Evolutionary conservation across 495 filamentous ascomycete species (phyloP), one percentile per base, ranked within the genome.

Genomic region (Aspergillus kassunensis): DNA sequence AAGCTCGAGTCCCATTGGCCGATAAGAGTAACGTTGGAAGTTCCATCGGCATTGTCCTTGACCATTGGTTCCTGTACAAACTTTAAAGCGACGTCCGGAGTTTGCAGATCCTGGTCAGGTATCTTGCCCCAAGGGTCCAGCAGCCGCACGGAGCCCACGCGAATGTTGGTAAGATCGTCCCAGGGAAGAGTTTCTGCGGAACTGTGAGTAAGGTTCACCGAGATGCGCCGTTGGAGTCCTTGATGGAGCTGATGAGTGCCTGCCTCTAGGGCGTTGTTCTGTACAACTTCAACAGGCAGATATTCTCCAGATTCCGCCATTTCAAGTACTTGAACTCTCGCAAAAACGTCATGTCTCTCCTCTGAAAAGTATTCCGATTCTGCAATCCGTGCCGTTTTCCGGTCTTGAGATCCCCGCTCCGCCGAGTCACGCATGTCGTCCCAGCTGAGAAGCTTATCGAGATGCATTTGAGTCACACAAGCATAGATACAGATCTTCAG

Each of bases 401-500:
- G 75, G 59, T 85, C 82, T 53, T 81, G 76, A 10, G 83, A 78
- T 4, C 60, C 53, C 8, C 59, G 51, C 21, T 73, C 74, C 6
- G 67, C 65, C 27, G 70, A 72, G 61, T 97, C 92, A 39, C 90
- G 81, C 83, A 99, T 96, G 62, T 96, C 95, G 67, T 99, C 93
- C 93, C 93, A 99, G 68, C 95, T 97, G 4, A 99, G 80, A 30
- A 99, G 77, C 68, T 96, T 97, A 63, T 99, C 93, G 6, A 99
- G 80, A 65, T 99, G 93, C 87, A 97, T 96, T 1, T 84, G 71
- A 13, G 88, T 92, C 42, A 96, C 89, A 57, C 85, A 86, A 23
- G 95, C 91, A 63, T 96, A 97, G 50, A 99, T 86, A 25, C 90
- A 89, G n/a, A 97, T 86, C 49, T 95, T 81, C 35, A 99, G 68